Base-by-base conservation (phyloP, 208 protist species). In the Eutreptiella sp. region DNA sequence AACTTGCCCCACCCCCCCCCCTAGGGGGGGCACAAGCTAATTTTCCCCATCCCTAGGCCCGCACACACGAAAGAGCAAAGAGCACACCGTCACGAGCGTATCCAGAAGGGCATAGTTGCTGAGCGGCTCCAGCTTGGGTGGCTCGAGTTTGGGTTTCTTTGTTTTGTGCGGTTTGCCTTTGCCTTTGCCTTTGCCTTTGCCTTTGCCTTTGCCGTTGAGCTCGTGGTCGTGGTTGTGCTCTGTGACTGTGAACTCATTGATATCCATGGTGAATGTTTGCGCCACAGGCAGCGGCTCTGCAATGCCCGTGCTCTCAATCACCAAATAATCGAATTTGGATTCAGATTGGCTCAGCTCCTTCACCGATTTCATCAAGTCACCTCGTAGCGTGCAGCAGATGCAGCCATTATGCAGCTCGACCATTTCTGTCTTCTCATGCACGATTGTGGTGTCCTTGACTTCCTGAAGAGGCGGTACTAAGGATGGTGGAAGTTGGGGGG, bases 321-420 rank as follows among this genome's bases (percentile, higher is more conserved):
- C 28, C 19, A 84, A 47, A 66, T 85, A 85, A 53, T 89, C 83
- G 46, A 80, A 84, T 28, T 53, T 72, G 1, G 34, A n/a, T 5
- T 4, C 14, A 19, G 33, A 28, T n/a, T 67, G 42, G 0, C 78
- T 83, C 0, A 88, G 54, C 34, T 74, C 59, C 0, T 34, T 24
- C 1, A 88, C 33, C 53, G 83, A 71, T 0, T 72, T 19, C 0
- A 89, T 66, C 1, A 88, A 63, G 52, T 89, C 83, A 19, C 80
- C 74, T 36, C 77, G 45, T 2, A 89, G 47, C 1, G 80, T 87
- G 53, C 83, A 89, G 50, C 83, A 89, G 41, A 89, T 86, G 68
- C 84, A 89, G 16, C 83, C 83, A 29, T 45, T 45, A 16, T 34
- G 3, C 33, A 78, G 55, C 27, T 71, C 46, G 1, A 87, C 48